Percentiles rank a stretch among this genome's conserved stretches.
Conservation (phyloP, 2,329 filamentous ascomycete genomes). For the Ophiocordyceps australis region DNA sequence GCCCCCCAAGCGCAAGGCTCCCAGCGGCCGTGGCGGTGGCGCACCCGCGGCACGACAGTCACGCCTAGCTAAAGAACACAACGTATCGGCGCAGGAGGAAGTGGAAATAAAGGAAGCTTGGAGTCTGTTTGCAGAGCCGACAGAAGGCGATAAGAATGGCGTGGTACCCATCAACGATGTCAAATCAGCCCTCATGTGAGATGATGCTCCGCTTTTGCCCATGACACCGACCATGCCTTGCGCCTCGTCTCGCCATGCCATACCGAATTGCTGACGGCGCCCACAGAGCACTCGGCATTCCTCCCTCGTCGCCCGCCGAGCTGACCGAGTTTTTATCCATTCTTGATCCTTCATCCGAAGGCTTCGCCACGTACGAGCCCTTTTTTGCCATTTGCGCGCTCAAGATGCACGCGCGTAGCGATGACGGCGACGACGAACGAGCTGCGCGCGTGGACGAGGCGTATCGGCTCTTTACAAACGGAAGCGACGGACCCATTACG, state of each 20-base stretch:
- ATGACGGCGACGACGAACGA: constrained; percentile 34
- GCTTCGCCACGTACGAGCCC: constrained; percentile 58
- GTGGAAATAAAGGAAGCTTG: constrained; percentile 85
- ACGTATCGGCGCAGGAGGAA: constrained; percentile 70
- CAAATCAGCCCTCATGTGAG: constrained; percentile 54
- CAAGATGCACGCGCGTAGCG: constrained; percentile 49
- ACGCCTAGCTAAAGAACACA: constrained; percentile 83
- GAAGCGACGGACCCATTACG: constrained; percentile 44
- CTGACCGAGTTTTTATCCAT: constrained; percentile 60
- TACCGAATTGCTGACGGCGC: background rate
- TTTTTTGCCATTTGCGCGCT: constrained; percentile 83
- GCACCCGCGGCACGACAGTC: constrained; percentile 41
- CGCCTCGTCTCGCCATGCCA: too few species aligned
- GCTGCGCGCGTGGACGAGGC: constrained; percentile 61
- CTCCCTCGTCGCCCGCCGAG: constrained; percentile 43
- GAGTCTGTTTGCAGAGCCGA: constrained; percentile 56
- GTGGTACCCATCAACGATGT: constrained; percentile 51
- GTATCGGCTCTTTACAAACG: constrained; percentile 59
- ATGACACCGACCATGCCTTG: too few species aligned
- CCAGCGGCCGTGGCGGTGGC: constrained; percentile 8
- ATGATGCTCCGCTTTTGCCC: too few species aligned
- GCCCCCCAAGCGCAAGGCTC: constrained; percentile 39
- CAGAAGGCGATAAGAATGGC: constrained; percentile 53
- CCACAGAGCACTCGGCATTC: constrained; percentile 65
- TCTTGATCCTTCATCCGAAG: constrained; percentile 67